Conservation (phyloP, 164 flowering plant species). For the Amborella trichopoda region DNA sequence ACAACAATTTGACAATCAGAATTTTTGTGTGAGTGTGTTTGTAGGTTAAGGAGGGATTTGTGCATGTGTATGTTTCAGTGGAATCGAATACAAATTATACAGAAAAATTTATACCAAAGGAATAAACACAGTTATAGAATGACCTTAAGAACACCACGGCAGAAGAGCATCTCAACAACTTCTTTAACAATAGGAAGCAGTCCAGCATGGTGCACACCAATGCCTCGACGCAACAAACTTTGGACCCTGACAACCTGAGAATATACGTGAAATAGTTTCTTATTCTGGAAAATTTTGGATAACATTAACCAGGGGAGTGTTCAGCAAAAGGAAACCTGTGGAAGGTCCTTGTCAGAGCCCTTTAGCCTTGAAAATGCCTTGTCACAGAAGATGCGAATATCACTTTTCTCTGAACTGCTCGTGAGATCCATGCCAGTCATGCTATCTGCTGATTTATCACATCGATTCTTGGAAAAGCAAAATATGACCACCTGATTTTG, state of each 20-base stretch:
- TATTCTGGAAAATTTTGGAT: too few relatives aligned
- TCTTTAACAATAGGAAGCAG: constrained; percentile 98
- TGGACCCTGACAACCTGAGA: constrained; percentile 80
- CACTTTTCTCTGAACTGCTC: constrained; percentile 87
- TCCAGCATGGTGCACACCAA: constrained; percentile 99
- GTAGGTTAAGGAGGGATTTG: too few relatives aligned
- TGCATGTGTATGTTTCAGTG: too few relatives aligned
- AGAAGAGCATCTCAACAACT: constrained; percentile 98
- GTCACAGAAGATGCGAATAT: constrained; percentile 90
- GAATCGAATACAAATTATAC: too few relatives aligned
- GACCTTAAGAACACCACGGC: constrained; percentile 95
- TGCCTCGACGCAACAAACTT: constrained; percentile 77
- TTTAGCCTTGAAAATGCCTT: constrained; percentile 96
- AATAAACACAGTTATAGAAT: neutral
- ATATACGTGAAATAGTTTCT: too few relatives aligned
- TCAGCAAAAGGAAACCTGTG: constrained; percentile 51
- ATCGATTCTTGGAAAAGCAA: constrained; percentile 95
- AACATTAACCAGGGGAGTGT: constrained; percentile 1
- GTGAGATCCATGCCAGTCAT: constrained; percentile 69
- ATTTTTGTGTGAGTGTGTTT: too few relatives aligned
- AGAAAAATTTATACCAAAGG: neutral
- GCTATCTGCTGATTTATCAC: constrained; percentile 91
- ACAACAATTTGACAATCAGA: too few relatives aligned
- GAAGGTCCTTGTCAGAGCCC: constrained; percentile 94
- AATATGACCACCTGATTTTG: constrained; percentile 73